Base-by-base conservation (phyloP, 2,329 filamentous ascomycete genomes). In the Fusarium sacchari region DNA sequence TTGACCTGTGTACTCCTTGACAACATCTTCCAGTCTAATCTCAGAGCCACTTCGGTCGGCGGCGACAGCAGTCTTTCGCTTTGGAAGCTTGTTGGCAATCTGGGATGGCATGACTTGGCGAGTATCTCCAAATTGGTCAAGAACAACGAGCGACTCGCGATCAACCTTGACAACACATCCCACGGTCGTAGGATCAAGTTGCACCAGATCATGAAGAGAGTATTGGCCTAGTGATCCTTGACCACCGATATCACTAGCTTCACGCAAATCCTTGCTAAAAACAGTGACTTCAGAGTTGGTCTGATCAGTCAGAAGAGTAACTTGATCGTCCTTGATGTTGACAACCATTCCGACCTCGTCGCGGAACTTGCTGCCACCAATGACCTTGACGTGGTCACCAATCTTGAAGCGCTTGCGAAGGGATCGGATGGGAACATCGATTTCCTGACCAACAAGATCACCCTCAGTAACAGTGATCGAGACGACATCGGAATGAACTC, bases 331-430 rank as follows among this genome's bases (percentile, higher is more conserved):
- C 55, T 91, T 92, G 75, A 98, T 96, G 81, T 94, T 94, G 74
- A 98, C 95, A 58, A 99, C 95, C 90, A 98, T 97, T 82, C 96
- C 96, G 49, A 98, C 93, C 83, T 99, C 96, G 77, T 98, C 96
- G 62, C 94, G 91, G 82, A 95, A 98, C 77, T 94, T 93, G 84
- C 95, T 97, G 43, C 95, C 96, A 62, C 96, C 96, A 80, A 98
- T 97, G 76, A 99, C 96, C 85, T 98, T 98, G 85, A 99, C 96
- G 80, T 99, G 96, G 79, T 99, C 96, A 86, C 96, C 96, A 71
- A 95, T 89, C 74, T 89, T 91, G 88, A 99, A 99, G 36, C 94
- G 90, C 84, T 99, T 99, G 65, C 96, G 93, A 32, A 99, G 87
- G 49, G 94, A 94, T 83, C 96, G 97, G 71, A 95, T 93, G 3